phyloP scores from a whole-genome alignment of 176 grass and related monocot genomes.

The Neostapfia colusana region DNA sequence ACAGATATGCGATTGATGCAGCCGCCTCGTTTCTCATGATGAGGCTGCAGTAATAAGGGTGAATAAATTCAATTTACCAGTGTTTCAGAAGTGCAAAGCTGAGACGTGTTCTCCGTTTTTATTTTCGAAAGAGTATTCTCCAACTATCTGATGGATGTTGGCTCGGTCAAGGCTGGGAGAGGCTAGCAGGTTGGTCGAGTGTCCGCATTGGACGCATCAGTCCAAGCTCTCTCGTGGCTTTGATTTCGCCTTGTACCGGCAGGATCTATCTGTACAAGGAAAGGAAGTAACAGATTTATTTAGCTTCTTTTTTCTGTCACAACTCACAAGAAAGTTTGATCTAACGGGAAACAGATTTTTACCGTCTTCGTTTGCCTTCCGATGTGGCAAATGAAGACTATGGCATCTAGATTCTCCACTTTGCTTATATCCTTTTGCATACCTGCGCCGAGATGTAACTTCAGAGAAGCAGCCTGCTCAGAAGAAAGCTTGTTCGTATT shows the following conservation, averaged over 20 bases:
- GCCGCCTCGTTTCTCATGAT: background rate
- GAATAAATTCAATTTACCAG: background rate
- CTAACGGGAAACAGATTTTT: background rate
- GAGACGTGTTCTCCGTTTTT: background rate
- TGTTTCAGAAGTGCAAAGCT: background rate
- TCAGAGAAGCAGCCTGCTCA: too few species aligned
- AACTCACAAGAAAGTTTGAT: too few species aligned
- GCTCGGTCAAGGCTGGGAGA: background rate
- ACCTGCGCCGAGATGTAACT: too few species aligned
- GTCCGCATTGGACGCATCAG: slow-evolving; percentile 27
- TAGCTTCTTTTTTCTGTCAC: background rate
- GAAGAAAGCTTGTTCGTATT: background rate
- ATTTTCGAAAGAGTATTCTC: background rate
- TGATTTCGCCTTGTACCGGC: background rate
- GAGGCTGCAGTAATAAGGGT: background rate
- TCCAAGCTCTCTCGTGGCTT: background rate
- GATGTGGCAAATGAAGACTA: too few species aligned
- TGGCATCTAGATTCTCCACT: too few species aligned
- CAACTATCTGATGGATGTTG: background rate
- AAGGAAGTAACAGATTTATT: background rate
- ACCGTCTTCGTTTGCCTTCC: background rate
- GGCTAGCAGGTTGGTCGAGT: background rate
- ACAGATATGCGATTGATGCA: background rate
- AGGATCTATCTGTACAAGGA: background rate
- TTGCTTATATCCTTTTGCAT: too few species aligned